Conservation (phyloP, 306 rosid genomes). For the Quercus robur region DNA sequence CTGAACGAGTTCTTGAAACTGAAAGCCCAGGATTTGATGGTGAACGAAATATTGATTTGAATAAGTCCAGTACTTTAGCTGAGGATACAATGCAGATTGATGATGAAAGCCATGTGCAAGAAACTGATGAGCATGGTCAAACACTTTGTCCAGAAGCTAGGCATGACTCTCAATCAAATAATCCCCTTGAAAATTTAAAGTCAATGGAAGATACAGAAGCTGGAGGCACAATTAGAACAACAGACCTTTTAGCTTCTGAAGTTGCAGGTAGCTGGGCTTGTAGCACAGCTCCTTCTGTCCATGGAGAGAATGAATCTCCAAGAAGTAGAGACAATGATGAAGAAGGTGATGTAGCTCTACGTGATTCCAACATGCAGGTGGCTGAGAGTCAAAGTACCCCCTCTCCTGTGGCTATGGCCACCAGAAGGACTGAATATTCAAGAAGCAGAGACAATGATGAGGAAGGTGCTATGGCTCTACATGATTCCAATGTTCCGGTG, state of each 20-base stretch:
- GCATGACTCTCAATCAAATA: constrained; percentile 45
- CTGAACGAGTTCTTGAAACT: constrained; percentile 71
- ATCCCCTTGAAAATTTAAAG: constrained; percentile 39
- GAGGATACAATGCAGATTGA: constrained; percentile 80
- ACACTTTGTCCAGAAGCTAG: constrained; percentile 33
- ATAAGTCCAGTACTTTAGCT: constrained; percentile 33
- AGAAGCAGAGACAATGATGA: constrained; percentile 43
- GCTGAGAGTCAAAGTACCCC: constrained; percentile 43
- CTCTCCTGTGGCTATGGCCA: constrained; percentile 21
- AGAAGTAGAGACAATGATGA: constrained; percentile 25
- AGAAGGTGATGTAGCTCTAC: constrained; percentile 25
- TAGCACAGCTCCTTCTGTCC: constrained; percentile 77
- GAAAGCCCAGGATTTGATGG: constrained; percentile 61
- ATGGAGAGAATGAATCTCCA: constrained; percentile 66
- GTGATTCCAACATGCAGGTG: constrained; percentile 27
- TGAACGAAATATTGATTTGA: constrained; percentile 51
- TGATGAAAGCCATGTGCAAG: constrained; percentile 57
- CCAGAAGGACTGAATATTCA: constrained; percentile 16
- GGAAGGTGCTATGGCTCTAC: constrained; percentile 45
- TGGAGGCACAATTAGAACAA: constrained; percentile 56
- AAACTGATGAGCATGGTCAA: constrained; percentile 52
- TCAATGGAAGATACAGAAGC: constrained; percentile 61
- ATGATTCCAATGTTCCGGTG: constrained; percentile 44
- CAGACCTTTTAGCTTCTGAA: constrained; percentile 88
- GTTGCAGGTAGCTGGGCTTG: constrained; percentile 91